These are phyloP conservation scores for Panaeolus cyanescens DNA, from an alignment of 768 basidiomycete species.

Conservation along the genomic window DNA sequence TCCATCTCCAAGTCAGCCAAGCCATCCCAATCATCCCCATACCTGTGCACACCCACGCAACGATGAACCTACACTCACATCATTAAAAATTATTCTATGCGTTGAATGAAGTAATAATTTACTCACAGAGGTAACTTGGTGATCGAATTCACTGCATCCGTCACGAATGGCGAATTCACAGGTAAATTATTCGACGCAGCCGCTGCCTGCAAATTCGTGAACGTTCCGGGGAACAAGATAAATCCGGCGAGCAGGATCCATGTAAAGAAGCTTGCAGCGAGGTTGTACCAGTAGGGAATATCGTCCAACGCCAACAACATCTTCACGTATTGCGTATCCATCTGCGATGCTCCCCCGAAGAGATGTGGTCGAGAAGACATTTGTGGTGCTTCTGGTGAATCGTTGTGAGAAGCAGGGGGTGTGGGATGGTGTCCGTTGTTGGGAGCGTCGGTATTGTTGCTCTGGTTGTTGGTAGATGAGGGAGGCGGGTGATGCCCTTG, in stretches of 20 bases:
- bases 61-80: conserved; percentile 41
- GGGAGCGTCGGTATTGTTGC: too few species aligned
- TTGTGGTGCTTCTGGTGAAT: not conserved
- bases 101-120: not conserved
- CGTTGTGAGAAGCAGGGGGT: not conserved
- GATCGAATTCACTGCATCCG: conserved; percentile 34
- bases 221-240: conserved; percentile 63
- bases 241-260: conserved; percentile 68
- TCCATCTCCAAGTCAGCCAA: conserved; percentile 64
- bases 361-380: conserved; percentile 15
- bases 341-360: conserved; percentile 23
- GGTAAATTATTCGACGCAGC: conserved; percentile 18
- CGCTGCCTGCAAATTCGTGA: conserved; percentile 45
- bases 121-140: conserved; percentile 50
- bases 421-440: not conserved
- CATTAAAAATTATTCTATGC: not conserved
- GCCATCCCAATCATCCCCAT: conserved; percentile 55
- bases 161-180: conserved; percentile 26
- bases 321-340: conserved; percentile 56
- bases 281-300: conserved; percentile 51
- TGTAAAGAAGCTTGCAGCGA: conserved; percentile 56
- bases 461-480: not conserved
- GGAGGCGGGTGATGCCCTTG: not conserved
- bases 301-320: conserved; percentile 64
- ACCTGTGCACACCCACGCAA: conserved; percentile 57